Evolutionary conservation across 352 stramenopile genomes (phyloP), one percentile per base, ranked within the genome.

Genomic region (Globisporangium parvum): DNA sequence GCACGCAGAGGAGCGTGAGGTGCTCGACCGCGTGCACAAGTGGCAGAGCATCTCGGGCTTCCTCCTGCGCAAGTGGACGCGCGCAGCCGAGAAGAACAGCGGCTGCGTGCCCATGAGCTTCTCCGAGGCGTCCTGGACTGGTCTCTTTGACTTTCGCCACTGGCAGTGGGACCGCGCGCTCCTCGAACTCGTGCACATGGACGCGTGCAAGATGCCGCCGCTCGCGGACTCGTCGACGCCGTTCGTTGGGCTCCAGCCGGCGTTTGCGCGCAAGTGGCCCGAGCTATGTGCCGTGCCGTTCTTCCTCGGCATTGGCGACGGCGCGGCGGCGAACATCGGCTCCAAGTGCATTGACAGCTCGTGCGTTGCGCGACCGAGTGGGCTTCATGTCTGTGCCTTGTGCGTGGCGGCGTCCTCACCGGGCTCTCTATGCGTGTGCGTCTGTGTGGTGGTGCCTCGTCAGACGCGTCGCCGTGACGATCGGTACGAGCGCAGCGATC

Each of bases 101-200:
- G 41, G 60, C 23, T 69, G 64, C 35, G 35, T 95, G 37, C 85
- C 89, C 23, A 93, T 98, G 49, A 97, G 91, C 33, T 97, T 90
- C 64, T 96, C 85, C 0, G 95, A 98, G 71, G 95, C 93, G 3
- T 97, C 87, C 45, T 98, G 95, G 95, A 97, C 91, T 33, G 95
- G 95, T 6, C 68, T 98, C 4, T 66, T 98, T 11, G 88, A 98
- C 55, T 95, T 98, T 65, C 73, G 80, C 48, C 76, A 67, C 21
- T 80, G 77, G 51, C 47, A 82, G 42, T 98, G 93, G 87, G 81
- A 98, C 60, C 57, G 75, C n/a, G 72, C 66, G 28, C 63, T 93
- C 40, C 70, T 97, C 33, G 69, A 80, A 12, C 59, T 96, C 5
- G 67, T 97, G 49, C 70, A 68, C 10, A 88, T 91, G 71, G 71